These are phyloP conservation scores for Populus davidiana DNA, from an alignment of 345 rosid genomes.

Conservation along the genomic window DNA sequence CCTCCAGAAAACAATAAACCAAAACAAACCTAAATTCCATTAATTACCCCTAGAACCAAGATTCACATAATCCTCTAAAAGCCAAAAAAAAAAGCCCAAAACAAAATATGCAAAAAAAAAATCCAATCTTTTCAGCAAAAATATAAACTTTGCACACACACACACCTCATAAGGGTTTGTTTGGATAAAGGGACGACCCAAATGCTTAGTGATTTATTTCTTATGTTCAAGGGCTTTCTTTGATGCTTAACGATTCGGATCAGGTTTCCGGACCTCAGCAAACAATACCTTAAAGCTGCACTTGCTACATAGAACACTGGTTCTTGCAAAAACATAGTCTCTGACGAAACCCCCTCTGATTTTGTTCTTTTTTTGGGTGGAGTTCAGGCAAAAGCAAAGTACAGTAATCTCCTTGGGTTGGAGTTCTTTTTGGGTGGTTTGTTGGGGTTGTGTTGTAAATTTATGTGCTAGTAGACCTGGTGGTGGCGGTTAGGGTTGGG, in stretches of 20 bases:
- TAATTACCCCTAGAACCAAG: no score
- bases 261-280: constrained; percentile 80
- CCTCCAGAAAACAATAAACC: neutral
- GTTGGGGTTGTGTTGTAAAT: neutral
- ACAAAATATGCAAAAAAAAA: neutral
- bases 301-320: constrained; percentile 87
- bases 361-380: no score
- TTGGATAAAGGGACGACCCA: constrained; percentile 71
- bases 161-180: constrained; percentile 88
- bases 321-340: constrained; percentile 77
- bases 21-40: neutral
- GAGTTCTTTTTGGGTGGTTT: no score
- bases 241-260: constrained; percentile 65
- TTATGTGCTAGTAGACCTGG: neutral
- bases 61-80: neutral
- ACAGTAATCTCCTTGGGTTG: neutral
- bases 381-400: no score
- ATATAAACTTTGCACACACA: no score
- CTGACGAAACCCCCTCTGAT: constrained; percentile 47
- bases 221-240: constrained; percentile 90
- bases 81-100: neutral
- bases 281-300: constrained; percentile 86
- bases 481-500: neutral
- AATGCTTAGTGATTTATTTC: constrained; percentile 83
- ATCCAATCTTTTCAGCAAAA: neutral